Evolutionary conservation across 306 rosid species (phyloP).

Genomic region (Quercus dentata): DNA sequence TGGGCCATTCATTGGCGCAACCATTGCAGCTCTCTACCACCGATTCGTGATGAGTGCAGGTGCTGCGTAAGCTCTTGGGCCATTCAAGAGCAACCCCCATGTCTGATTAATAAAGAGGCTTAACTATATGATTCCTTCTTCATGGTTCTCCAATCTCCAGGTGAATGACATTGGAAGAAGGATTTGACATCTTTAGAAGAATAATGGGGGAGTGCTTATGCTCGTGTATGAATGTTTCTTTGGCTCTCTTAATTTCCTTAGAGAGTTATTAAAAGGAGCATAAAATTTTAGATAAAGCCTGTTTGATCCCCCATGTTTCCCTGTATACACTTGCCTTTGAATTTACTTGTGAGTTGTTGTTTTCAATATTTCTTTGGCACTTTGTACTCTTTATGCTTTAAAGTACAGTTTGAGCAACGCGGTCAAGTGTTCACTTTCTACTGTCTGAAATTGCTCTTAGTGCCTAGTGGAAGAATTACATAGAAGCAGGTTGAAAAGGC

Average conservation of each 20-base stretch:
- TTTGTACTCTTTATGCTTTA: constrained; percentile 13
- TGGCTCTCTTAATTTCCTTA: background rate
- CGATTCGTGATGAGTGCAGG: constrained; percentile 89
- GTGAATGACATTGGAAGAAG: constrained; percentile 19
- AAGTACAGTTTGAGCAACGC: background rate
- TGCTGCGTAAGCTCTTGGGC: constrained; percentile 50
- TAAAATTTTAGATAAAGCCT: constrained; percentile 39
- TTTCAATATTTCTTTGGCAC: constrained; percentile 14
- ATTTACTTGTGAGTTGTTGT: constrained; percentile 30
- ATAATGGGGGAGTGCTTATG: constrained; percentile 17
- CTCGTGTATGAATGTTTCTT: background rate
- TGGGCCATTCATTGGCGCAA: constrained; percentile 90
- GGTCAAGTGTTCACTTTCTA: background rate
- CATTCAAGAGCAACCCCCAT: constrained; percentile 63
- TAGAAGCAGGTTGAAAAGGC: too few relatives aligned
- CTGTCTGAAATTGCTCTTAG: background rate
- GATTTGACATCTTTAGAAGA: constrained; percentile 2
- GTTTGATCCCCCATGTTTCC: constrained; percentile 24
- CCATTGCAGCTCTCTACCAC: constrained; percentile 93
- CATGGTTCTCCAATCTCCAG: constrained; percentile 2
- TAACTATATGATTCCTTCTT: background rate
- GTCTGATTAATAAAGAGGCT: background rate
- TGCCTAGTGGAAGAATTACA: too few relatives aligned
- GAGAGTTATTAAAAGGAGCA: background rate
- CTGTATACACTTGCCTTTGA: constrained; percentile 32